Evolutionary conservation across 1,139 yeast species (phyloP).

Genomic region (Lodderomyces jiufengensis): DNA sequence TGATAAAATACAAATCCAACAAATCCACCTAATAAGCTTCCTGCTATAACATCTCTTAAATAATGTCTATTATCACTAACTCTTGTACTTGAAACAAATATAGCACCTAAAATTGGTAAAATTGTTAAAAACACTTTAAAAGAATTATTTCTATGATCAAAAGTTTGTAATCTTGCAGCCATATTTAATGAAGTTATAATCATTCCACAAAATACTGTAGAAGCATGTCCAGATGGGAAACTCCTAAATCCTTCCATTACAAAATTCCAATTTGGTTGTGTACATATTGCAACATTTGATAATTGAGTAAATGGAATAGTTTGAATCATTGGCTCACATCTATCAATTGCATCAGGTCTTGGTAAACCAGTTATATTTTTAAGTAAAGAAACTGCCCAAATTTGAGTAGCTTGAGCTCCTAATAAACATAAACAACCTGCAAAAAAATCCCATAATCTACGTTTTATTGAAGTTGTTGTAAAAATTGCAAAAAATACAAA

Average conservation of each 20-base stretch:
- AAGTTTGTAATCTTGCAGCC: conserved; percentile 35
- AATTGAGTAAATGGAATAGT: conserved; percentile 16
- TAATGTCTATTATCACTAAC: conserved; percentile 50
- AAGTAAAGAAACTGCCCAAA: conserved; percentile 37
- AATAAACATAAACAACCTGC: conserved; percentile 33
- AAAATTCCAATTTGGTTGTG: conserved; percentile 22
- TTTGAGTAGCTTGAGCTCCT: conserved; percentile 40
- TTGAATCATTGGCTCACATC: conserved; percentile 35
- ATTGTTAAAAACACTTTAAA: conserved; percentile 32
- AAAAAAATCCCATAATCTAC: conserved; percentile 43
- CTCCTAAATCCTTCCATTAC: conserved; percentile 47
- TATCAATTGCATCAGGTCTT: conserved; percentile 43
- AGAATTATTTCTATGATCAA: conserved; percentile 36
- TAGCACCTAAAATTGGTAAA: conserved; percentile 35
- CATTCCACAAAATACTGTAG: conserved; percentile 45
- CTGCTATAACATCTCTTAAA: conserved; percentile 39
- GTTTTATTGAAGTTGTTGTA: conserved; percentile 14
- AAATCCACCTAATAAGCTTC: conserved; percentile 35
- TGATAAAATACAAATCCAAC: conserved; percentile 34
- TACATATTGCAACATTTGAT: conserved; percentile 35
- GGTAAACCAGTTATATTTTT: conserved; percentile 46
- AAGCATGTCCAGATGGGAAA: conserved; percentile 52
- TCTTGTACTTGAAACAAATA: conserved; percentile 39
- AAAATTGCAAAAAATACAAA: conserved; percentile 22
- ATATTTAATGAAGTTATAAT: conserved; percentile 34